Conservation (phyloP, 805 yeast genomes). For the Cyberlindnera americana region DNA sequence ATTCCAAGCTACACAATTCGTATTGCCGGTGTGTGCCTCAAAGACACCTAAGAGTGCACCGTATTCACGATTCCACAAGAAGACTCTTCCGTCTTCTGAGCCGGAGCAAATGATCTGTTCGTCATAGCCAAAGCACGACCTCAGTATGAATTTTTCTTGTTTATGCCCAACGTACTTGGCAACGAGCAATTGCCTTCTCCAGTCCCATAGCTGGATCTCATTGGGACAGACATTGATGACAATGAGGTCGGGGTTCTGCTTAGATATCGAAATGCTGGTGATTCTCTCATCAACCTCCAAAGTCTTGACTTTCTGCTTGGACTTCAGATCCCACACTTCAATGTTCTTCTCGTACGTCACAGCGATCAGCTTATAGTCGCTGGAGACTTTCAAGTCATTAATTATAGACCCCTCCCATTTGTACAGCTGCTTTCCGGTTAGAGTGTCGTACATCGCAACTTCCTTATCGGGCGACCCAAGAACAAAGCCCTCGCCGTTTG, state of each 20-base stretch:
- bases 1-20: slow-evolving; percentile 81
- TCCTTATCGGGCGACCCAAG: slow-evolving; percentile 78
- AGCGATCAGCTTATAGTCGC: slow-evolving; percentile 60
- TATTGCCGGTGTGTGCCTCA: slow-evolving; percentile 60
- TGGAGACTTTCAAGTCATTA: slow-evolving; percentile 65
- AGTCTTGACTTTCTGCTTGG: slow-evolving; percentile 39
- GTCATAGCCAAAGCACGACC: slow-evolving; percentile 72
- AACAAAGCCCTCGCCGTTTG: slow-evolving; percentile 50
- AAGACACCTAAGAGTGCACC: slow-evolving; percentile 60
- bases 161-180: slow-evolving; percentile 69
- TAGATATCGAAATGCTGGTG: slow-evolving; percentile 61
- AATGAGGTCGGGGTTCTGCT: slow-evolving; percentile 47
- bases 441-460: slow-evolving; percentile 43
- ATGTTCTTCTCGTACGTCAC: slow-evolving; percentile 62
- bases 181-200: slow-evolving; percentile 50
- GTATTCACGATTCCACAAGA: slow-evolving; percentile 71
- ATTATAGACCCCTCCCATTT: slow-evolving; percentile 44
- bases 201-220: slow-evolving; percentile 81
- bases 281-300: slow-evolving; percentile 53
- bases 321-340: slow-evolving; percentile 52
- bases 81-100: slow-evolving; percentile 74
- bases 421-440: slow-evolving; percentile 27
- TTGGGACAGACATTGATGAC: slow-evolving; percentile 68
- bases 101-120: slow-evolving; percentile 77
- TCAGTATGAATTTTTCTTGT: slow-evolving; percentile 64